phyloP scores from a whole-genome alignment of 768 basidiomycete species.

The Filobasidium floriforme region DNA sequence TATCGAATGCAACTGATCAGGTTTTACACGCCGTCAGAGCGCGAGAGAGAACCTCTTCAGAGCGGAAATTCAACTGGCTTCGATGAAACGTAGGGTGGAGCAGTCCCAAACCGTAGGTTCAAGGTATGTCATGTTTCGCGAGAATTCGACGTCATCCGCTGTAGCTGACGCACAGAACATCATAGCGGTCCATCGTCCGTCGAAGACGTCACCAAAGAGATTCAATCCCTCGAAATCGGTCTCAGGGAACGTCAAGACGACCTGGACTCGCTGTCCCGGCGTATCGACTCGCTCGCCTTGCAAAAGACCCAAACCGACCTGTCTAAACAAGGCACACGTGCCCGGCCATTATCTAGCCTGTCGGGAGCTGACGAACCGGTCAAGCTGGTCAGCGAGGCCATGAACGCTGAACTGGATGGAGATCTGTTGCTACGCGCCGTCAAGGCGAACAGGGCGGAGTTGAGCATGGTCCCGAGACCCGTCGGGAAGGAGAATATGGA shows the following conservation, averaged over 20 bases:
- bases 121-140: neutral
- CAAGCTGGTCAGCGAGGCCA: neutral
- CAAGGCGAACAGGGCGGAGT: neutral
- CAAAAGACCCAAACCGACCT: neutral
- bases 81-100: neutral
- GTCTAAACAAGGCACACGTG: neutral
- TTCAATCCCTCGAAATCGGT: neutral
- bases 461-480: neutral
- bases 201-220: neutral
- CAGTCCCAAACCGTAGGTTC: neutral
- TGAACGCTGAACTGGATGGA: constrained; percentile 4
- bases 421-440: neutral
- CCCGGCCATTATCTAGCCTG: neutral
- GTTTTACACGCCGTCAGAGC: neutral
- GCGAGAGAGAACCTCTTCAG: neutral
- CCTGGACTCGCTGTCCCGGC: neutral
- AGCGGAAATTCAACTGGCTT: neutral
- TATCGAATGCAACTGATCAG: neutral
- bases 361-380: neutral
- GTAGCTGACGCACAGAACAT: neutral
- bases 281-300: neutral
- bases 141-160: neutral
- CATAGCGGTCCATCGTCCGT: neutral
- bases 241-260: neutral
- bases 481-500: neutral